phyloP scores from a whole-genome alignment of 345 rosid genomes.

The Gossypium arboreum region DNA sequence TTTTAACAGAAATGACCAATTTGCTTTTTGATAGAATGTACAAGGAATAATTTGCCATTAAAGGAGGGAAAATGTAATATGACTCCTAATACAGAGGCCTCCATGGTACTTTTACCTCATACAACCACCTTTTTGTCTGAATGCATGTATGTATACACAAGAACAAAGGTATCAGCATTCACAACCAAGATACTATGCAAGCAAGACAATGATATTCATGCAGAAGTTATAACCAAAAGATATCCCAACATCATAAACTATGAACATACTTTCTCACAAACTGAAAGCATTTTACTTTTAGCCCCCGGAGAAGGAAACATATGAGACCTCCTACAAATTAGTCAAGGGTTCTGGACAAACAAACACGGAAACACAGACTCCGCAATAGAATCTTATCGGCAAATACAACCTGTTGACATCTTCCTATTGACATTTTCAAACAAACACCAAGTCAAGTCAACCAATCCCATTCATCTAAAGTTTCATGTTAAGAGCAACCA shows the following conservation, averaged over 20 bases:
- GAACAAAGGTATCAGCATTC: conserved; percentile 1
- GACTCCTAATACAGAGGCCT: too few relatives aligned
- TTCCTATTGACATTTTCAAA: neutral
- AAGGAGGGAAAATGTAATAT: too few relatives aligned
- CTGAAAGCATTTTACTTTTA: neutral
- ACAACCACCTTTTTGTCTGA: neutral
- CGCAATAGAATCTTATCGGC: neutral
- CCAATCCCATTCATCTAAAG: neutral
- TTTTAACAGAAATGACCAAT: too few relatives aligned
- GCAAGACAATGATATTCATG: neutral
- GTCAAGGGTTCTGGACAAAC: neutral
- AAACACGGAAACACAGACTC: neutral
- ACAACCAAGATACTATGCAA: neutral
- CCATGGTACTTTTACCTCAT: neutral
- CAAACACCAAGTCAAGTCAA: neutral
- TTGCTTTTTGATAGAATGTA: too few relatives aligned
- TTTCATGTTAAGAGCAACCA: neutral
- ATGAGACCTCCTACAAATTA: neutral
- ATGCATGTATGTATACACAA: neutral
- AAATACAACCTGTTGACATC: neutral
- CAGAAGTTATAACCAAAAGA: neutral
- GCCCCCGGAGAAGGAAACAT: neutral
- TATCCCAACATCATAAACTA: neutral
- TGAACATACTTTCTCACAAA: neutral
- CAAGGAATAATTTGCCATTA: too few relatives aligned